Conservation (phyloP, 371 early-diverging fungal genomes). For the Basidiobolus heterosporus region DNA sequence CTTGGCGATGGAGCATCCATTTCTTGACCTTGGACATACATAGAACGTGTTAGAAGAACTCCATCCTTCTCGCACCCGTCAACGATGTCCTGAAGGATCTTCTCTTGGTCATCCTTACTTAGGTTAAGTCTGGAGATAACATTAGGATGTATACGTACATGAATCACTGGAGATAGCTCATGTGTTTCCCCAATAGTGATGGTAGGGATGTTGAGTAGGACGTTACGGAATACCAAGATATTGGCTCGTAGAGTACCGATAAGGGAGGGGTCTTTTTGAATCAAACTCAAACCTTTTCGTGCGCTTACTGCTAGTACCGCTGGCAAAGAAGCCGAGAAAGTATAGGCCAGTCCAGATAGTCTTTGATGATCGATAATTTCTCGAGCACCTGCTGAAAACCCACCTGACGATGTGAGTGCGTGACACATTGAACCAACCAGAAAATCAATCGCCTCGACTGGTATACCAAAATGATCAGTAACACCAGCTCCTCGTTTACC, state of each 20-base stretch:
- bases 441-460: constrained; percentile 81
- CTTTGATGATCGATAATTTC: constrained; percentile 88
- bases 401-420: constrained; percentile 79
- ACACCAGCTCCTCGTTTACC: constrained; percentile 82
- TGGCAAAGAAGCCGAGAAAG: constrained; percentile 97
- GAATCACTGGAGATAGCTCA: too few relatives aligned
- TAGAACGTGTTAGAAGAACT: constrained; percentile 68
- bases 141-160: too few relatives aligned
- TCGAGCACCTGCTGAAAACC: constrained; percentile 82
- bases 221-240: too few relatives aligned
- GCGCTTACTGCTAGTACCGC: constrained; percentile 59
- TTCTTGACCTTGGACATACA: constrained; percentile 79
- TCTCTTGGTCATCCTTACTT: too few relatives aligned
- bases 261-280: too few relatives aligned
- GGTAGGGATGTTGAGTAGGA: too few relatives aligned
- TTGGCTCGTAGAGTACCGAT: too few relatives aligned
- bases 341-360: constrained; percentile 84
- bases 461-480: constrained; percentile 65
- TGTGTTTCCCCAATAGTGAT: too few relatives aligned
- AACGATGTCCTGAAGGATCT: too few relatives aligned
- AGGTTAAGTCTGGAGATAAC: too few relatives aligned
- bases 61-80: constrained; percentile 13
- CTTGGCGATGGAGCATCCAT: constrained; percentile 49
- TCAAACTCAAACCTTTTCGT: too few relatives aligned
- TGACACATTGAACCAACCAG: constrained; percentile 81